Conservation (phyloP, 257 asterid genomes). For the Penstemon eatonii region DNA sequence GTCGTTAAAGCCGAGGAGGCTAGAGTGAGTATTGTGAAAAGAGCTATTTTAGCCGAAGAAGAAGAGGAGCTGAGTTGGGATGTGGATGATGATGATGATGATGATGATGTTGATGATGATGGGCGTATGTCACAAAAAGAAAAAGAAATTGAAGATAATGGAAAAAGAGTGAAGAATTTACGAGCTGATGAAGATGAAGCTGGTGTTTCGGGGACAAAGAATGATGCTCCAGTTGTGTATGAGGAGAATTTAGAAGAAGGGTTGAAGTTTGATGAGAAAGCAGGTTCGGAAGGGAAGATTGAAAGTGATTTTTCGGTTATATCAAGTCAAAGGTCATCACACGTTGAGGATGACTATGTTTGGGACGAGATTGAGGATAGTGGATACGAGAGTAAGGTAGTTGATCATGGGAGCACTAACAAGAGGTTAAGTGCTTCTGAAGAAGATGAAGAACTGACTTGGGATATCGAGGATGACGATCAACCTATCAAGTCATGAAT, state of each 20-base stretch:
- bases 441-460: constrained; percentile 67
- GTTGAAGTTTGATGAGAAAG: constrained; percentile 45
- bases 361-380: constrained; percentile 95
- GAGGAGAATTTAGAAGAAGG: constrained; percentile 42
- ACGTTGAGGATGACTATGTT: constrained; percentile 67
- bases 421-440: constrained; percentile 52
- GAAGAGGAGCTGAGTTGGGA: constrained; percentile 90
- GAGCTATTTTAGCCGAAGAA: constrained; percentile 61
- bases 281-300: constrained; percentile 60
- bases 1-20: constrained; percentile 68
- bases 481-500: constrained; percentile 44
- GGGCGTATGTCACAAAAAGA: constrained; percentile 28
- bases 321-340: constrained; percentile 62
- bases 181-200: constrained; percentile 26
- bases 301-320: constrained; percentile 78
- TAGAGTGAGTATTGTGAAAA: constrained; percentile 53
- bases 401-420: constrained; percentile 23
- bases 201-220: constrained; percentile 41
- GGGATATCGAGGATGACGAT: constrained; percentile 76
- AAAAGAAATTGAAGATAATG: constrained; percentile 36
- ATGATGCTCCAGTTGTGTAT: constrained; percentile 31
- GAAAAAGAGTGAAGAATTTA: constrained; percentile 35
- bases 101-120: constrained; percentile 1
- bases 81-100: constrained; percentile 58
- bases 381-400: constrained; percentile 53